Evolutionary conservation across 2,329 filamentous ascomycete species (phyloP), one percentile per base, ranked within the genome.

Genomic region (Mycogone perniciosa): DNA sequence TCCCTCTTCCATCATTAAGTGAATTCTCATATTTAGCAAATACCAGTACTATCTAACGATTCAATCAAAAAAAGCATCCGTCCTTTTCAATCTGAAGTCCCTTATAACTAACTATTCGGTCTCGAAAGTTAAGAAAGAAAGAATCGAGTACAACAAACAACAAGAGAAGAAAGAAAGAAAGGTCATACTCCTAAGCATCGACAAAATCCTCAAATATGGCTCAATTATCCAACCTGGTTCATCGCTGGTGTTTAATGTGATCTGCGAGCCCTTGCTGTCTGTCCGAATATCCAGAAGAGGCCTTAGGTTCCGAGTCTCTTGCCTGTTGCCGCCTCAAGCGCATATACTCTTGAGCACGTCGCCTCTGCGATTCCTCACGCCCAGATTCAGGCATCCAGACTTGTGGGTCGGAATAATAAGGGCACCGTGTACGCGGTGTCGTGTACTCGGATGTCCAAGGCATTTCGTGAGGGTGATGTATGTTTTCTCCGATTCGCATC

Each of bases 311-410:
- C 40, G 35, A 29, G 41, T 31, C 35, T 50, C 47, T 29, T 44
- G 47, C 34, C 9, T 29, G 35, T 13, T 31, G 33, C 33, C 31
- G 40, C 2, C 40, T 44, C 3, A 13, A 7, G 8, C 34, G 9
- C 47, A 50, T 50, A 33, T 50, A 50, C 11, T 34, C 29, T 8
- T 50, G 47, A 27, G 47, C 41, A 26, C 45, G 42, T 37, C 40
- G 48, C n/a, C 20, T 20, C 20, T 20, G 20, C 20, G 20, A 20
- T 20, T 20, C 20, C 20, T 20, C 20, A 20, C 20, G 20, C 20
- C 20, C 20, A 20, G 20, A 20, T 20, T 20, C 20, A 20, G 20
- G 20, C 20, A 20, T 20, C 20, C 20, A 20, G 20, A 20, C 20
- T 20, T 20, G 20, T 3, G 20, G 20, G 20, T 20, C n/a, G 1